These are phyloP conservation scores for Naganishia antarctica DNA, from an alignment of 768 basidiomycete genomes.

Conservation along the genomic window DNA sequence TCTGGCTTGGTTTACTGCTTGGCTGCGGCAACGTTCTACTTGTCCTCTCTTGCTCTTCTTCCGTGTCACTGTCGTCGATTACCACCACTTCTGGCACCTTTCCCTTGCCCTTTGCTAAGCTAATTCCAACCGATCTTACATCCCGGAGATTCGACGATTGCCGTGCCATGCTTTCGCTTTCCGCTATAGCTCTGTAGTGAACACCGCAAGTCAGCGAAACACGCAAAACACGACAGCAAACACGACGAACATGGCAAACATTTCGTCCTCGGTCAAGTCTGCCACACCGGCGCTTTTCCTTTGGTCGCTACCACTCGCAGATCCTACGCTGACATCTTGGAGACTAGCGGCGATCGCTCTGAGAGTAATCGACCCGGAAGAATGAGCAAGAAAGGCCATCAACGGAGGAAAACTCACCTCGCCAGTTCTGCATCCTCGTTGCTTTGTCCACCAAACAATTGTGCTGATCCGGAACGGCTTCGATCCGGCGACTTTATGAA, in stretches of 20 bases:
- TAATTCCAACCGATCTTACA: neutral
- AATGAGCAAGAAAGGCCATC: no score
- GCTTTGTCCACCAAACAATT: neutral
- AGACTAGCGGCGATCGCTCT: slow-evolving; percentile 17
- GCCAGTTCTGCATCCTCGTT: slow-evolving; percentile 12
- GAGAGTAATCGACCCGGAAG: neutral
- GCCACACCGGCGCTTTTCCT: neutral
- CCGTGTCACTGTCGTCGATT: slow-evolving; percentile 6
- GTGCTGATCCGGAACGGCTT: slow-evolving; percentile 8
- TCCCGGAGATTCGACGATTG: neutral
- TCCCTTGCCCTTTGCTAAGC: slow-evolving; percentile 9
- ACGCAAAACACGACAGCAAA: no score
- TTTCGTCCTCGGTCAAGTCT: slow-evolving; percentile 13
- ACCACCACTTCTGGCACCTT: slow-evolving; percentile 1
- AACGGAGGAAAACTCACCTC: neutral
- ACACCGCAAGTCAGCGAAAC: no score
- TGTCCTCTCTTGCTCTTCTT: neutral
- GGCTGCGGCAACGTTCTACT: neutral
- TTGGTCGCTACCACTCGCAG: neutral
- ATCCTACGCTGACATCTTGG: neutral
- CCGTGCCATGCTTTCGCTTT: neutral
- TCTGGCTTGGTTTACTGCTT: no score
- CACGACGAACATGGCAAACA: slow-evolving; percentile 10
- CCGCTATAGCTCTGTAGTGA: slow-evolving; percentile 12
- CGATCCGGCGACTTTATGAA: slow-evolving; percentile 6